A percentile compares a stretch with the other conserved stretches of the same genome.
These are phyloP conservation scores for Crepidotus variabilis DNA, from an alignment of 768 basidiomycete species.

Conservation along the genomic window DNA sequence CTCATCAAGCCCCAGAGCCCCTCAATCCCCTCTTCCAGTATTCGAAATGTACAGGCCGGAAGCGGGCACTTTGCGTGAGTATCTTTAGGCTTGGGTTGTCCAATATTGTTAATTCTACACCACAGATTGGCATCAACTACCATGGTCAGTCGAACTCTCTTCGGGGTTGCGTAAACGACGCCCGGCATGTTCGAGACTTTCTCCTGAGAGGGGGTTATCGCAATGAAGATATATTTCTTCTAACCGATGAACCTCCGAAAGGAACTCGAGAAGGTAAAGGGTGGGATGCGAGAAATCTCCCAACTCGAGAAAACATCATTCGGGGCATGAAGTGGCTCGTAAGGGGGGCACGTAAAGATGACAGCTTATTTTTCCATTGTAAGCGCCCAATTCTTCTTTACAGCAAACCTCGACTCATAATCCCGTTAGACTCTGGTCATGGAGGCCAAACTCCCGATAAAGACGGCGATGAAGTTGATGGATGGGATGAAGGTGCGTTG, in stretches of 20 bases:
- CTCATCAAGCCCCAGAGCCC: slow-evolving; percentile 13
- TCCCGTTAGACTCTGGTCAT: slow-evolving; percentile 75
- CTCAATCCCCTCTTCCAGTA: slow-evolving; percentile 49
- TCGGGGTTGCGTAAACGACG: slow-evolving; percentile 81
- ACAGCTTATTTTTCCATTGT: slow-evolving; percentile 80
- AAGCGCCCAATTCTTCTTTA: slow-evolving; percentile 14
- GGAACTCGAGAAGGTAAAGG: slow-evolving; percentile 9
- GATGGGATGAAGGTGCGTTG: slow-evolving; percentile 67
- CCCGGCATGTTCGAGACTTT: slow-evolving; percentile 64
- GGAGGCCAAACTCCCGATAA: slow-evolving; percentile 86
- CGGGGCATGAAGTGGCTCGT: slow-evolving; percentile 61
- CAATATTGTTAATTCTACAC: slow-evolving; percentile 2
- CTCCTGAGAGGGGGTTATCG: slow-evolving; percentile 56
- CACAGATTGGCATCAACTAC: slow-evolving; percentile 80
- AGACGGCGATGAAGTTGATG: slow-evolving; percentile 77
- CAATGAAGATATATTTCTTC: slow-evolving; percentile 59
- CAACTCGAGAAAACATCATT: slow-evolving; percentile 45
- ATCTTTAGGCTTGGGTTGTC: slow-evolving; percentile 1
- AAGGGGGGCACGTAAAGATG: slow-evolving; percentile 58
- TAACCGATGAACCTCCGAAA: slow-evolving; percentile 52
- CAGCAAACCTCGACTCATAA: neutral
- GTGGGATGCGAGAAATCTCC: slow-evolving; percentile 35
- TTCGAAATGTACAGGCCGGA: slow-evolving; percentile 73
- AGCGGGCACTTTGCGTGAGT: slow-evolving; percentile 80
- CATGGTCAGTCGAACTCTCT: slow-evolving; percentile 58